Conservation (phyloP, 2,329 filamentous ascomycete species). For the Cryphonectria naterciae region DNA sequence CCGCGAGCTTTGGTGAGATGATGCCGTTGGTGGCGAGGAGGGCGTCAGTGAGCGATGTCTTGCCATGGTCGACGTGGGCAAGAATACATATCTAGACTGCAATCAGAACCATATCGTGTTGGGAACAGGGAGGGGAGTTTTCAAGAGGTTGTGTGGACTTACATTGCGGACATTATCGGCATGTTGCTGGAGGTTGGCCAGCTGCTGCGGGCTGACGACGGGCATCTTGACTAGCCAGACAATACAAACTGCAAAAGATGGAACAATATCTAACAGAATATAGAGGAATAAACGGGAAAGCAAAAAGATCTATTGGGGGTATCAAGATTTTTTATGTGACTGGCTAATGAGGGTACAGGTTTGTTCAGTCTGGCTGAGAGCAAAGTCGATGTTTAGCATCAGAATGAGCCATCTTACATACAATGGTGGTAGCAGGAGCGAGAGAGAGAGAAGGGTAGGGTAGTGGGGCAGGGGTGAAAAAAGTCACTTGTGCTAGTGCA, state of each 20-base stretch:
- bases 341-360: neutral
- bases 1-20: conserved; percentile 95
- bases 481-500: conserved; percentile 7
- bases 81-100: conserved; percentile 78
- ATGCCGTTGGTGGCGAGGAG: conserved; percentile 98
- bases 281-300: neutral
- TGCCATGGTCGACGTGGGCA: conserved; percentile 97
- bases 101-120: conserved; percentile 38
- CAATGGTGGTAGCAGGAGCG: neutral
- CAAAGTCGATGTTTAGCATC: conserved; percentile 26
- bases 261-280: neutral
- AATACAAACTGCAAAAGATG: neutral
- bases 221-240: conserved; percentile 67
- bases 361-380: conserved; percentile 25
- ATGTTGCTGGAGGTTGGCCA: conserved; percentile 86
- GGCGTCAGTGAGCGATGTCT: conserved; percentile 94
- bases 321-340: conserved; percentile 12
- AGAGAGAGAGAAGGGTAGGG: neutral
- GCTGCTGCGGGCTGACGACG: conserved; percentile 85
- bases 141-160: conserved; percentile 42
- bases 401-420: conserved; percentile 29
- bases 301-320: conserved; percentile 15
- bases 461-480: neutral
- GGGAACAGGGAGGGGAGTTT: conserved; percentile 26
- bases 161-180: conserved; percentile 92